These are phyloP conservation scores for Fusarium globosum DNA, from an alignment of 2,329 filamentous ascomycete species.

Conservation along the genomic window DNA sequence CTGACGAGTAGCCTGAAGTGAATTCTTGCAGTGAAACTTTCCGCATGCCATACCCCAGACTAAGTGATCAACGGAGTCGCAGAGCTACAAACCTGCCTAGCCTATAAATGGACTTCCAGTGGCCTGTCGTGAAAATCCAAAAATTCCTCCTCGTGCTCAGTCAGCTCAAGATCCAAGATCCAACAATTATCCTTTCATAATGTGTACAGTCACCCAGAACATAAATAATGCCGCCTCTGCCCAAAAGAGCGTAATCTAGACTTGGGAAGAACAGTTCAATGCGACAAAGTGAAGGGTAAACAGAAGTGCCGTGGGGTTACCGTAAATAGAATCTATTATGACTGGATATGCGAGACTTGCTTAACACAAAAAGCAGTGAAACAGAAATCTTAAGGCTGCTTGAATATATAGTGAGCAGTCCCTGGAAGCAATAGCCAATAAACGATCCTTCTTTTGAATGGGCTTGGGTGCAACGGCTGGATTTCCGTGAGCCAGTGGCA, in stretches of 20 bases:
- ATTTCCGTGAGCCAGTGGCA: background rate
- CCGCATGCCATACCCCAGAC: accelerated
- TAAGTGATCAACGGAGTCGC: accelerated
- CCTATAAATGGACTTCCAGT: accelerated
- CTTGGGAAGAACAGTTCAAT: background rate
- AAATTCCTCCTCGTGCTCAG: no score
- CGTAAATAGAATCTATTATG: background rate
- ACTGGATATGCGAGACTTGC: background rate
- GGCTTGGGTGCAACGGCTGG: background rate
- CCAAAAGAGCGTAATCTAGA: background rate
- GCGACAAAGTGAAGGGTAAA: background rate
- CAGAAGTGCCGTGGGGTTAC: background rate
- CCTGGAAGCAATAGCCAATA: background rate
- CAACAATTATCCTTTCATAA: background rate
- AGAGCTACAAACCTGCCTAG: accelerated
- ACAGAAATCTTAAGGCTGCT: accelerated
- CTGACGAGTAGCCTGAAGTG: background rate
- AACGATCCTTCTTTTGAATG: accelerated
- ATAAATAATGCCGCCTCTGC: background rate
- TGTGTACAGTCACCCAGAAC: background rate
- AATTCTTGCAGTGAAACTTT: background rate
- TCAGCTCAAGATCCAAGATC: no score
- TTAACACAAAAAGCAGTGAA: background rate
- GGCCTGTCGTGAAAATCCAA: no score
- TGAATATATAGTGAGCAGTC: accelerated